Evolutionary conservation across 306 rosid genomes (phyloP).

Genomic region (Prunus armeniaca): DNA sequence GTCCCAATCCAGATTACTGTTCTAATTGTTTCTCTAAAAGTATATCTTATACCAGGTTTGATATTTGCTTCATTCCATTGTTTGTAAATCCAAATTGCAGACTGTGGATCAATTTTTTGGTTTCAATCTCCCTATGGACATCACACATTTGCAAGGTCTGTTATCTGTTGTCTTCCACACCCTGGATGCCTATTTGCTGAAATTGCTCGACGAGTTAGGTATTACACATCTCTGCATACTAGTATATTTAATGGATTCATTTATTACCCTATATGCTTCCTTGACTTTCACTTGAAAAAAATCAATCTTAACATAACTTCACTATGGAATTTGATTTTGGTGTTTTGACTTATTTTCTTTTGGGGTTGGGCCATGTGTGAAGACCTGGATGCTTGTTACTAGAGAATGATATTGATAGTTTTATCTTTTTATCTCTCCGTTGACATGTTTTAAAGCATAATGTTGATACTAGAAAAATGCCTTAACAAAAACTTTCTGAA

Average conservation of each 20-base stretch:
- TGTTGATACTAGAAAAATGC: neutral
- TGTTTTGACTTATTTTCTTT: neutral
- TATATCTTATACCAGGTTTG: neutral
- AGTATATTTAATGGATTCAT: neutral
- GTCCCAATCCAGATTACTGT: neutral
- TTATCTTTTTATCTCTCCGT: neutral
- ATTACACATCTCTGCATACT: neutral
- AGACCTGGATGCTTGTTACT: neutral
- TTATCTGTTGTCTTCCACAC: slow-evolving; percentile 52
- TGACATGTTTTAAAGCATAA: neutral
- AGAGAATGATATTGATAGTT: neutral
- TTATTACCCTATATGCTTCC: neutral
- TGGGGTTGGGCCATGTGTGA: neutral
- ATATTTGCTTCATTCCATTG: neutral
- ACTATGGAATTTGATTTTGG: neutral
- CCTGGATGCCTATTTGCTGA: slow-evolving; percentile 46
- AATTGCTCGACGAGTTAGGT: slow-evolving; percentile 52
- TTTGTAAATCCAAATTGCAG: slow-evolving; percentile 32
- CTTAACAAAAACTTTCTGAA: neutral
- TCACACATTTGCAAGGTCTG: slow-evolving; percentile 58
- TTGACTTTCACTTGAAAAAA: neutral
- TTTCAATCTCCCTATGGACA: slow-evolving; percentile 51
- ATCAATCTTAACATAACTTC: neutral
- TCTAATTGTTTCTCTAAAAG: neutral
- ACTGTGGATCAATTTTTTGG: slow-evolving; percentile 60